A percentile compares a stretch with the other conserved stretches of the same genome.
These are phyloP conservation scores for Ustilago trichophora DNA, from an alignment of 1,284 basidiomycete genomes.

Conservation along the genomic window DNA sequence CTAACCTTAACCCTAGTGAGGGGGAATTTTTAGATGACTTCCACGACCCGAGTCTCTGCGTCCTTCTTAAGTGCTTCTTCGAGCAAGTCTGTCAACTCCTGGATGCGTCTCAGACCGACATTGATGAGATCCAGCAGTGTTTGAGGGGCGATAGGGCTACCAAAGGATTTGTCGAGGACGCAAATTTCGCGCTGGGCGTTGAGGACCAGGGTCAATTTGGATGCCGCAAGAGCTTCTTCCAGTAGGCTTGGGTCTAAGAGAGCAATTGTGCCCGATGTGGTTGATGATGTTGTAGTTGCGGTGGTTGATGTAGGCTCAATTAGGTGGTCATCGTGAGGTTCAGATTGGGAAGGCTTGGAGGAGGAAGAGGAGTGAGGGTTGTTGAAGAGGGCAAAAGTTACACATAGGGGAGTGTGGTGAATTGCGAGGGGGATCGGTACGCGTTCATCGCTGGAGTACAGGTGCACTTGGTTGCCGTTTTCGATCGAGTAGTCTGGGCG, in stretches of 20 bases:
- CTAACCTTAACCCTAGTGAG: too few species aligned
- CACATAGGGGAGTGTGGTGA: constrained; percentile 89
- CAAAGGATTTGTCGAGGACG: constrained; percentile 91
- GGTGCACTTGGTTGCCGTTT: constrained; percentile 87
- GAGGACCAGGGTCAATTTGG: constrained; percentile 75
- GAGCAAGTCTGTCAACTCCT: constrained; percentile 78
- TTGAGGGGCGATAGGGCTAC: constrained; percentile 79
- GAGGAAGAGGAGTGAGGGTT: constrained; percentile 20
- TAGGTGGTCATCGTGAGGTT: constrained; percentile 23
- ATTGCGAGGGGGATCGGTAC: constrained; percentile 89
- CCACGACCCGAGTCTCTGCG: constrained; percentile 32
- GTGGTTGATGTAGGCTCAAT: constrained; percentile 3
- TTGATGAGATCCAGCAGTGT: constrained; percentile 78
- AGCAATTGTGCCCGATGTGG: too few species aligned
- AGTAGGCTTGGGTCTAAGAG: constrained; percentile 84
- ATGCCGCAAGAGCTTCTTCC: constrained; percentile 80
- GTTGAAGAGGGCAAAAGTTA: constrained; percentile 88
- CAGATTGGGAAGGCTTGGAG: not conserved
- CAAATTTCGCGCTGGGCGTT: constrained; percentile 95
- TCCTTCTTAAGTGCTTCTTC: constrained; percentile 70
- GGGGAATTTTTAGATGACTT: constrained; percentile 36
- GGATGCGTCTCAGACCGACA: constrained; percentile 77
- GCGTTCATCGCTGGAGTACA: constrained; percentile 84
- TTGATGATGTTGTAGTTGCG: not conserved
- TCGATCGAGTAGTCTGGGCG: constrained; percentile 90